These are phyloP conservation scores for Neckera pumila DNA, from an alignment of 225 moss, liverwort and hornwort genomes.

Conservation along the genomic window DNA sequence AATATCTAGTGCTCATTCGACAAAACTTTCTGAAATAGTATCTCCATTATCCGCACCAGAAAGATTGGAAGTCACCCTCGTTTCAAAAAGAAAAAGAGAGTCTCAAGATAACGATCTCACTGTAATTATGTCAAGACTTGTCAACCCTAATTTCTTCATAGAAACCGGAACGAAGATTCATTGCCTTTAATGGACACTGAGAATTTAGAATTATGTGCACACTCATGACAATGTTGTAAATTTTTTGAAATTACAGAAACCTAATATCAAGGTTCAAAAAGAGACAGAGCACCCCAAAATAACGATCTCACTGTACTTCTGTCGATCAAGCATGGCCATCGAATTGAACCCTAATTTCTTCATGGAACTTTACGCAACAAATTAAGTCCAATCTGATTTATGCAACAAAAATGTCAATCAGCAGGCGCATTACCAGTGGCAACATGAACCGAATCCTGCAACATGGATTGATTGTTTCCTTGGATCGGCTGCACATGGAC, in stretches of 20 bases:
- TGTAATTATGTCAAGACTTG: not conserved
- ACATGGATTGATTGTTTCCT: not conserved
- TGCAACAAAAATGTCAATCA: not conserved
- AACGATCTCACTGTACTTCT: not conserved
- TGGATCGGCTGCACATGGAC: constrained; percentile 11
- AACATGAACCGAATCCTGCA: constrained; percentile 8
- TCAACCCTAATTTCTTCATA: not conserved
- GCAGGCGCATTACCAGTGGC: constrained; percentile 6
- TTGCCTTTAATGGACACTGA: not conserved
- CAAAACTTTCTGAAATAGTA: not conserved
- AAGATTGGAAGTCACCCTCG: not conserved
- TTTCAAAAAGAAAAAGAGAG: not conserved
- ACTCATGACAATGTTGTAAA: not conserved
- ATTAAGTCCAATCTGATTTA: not conserved
- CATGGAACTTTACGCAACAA: not conserved
- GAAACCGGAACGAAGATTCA: not conserved
- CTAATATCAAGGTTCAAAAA: not conserved
- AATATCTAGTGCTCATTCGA: not conserved
- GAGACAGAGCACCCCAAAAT: not conserved
- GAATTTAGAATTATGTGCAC: not conserved
- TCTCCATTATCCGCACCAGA: not conserved
- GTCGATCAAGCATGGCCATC: not conserved
- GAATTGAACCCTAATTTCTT: not conserved
- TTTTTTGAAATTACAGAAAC: not conserved
- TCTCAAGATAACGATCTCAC: not conserved